These are phyloP conservation scores for Wickerhamia fluorescens DNA, from an alignment of 805 yeast genomes.

Conservation along the genomic window DNA sequence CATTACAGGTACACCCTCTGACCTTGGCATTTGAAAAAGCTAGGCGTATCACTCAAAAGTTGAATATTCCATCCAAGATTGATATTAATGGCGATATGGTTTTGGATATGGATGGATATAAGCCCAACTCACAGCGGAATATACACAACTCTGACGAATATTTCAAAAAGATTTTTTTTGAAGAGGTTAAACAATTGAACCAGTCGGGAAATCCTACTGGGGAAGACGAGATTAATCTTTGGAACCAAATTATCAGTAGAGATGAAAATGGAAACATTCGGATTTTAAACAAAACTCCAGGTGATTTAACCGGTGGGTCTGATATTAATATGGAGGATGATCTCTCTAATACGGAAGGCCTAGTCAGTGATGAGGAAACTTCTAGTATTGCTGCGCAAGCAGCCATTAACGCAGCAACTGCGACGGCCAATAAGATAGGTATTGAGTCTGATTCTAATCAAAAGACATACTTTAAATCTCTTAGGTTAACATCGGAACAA, in stretches of 20 bases:
- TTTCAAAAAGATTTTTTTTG: slow-evolving; percentile 63
- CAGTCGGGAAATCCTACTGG: slow-evolving; percentile 9
- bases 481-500: slow-evolving; percentile 88
- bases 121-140: slow-evolving; percentile 68
- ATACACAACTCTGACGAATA: slow-evolving; percentile 70
- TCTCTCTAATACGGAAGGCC: slow-evolving; percentile 2
- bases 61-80: slow-evolving; percentile 82
- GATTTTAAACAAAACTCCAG: slow-evolving; percentile 28
- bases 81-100: slow-evolving; percentile 87
- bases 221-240: slow-evolving; percentile 20
- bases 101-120: slow-evolving; percentile 93
- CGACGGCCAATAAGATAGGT: neutral
- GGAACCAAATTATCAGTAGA: slow-evolving; percentile 37
- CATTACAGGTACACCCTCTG: neutral
- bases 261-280: slow-evolving; percentile 66
- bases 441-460: slow-evolving; percentile 8
- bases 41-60: slow-evolving; percentile 53
- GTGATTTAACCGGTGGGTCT: neutral
- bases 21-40: slow-evolving; percentile 52
- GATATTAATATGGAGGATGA: slow-evolving; percentile 5
- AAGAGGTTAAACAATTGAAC: slow-evolving; percentile 47
- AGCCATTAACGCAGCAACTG: neutral
- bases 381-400: neutral
- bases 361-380: slow-evolving; percentile 7
- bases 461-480: slow-evolving; percentile 67